Evolutionary conservation across 1,284 basidiomycete species (phyloP).

Genomic region (Ustilago nuda): DNA sequence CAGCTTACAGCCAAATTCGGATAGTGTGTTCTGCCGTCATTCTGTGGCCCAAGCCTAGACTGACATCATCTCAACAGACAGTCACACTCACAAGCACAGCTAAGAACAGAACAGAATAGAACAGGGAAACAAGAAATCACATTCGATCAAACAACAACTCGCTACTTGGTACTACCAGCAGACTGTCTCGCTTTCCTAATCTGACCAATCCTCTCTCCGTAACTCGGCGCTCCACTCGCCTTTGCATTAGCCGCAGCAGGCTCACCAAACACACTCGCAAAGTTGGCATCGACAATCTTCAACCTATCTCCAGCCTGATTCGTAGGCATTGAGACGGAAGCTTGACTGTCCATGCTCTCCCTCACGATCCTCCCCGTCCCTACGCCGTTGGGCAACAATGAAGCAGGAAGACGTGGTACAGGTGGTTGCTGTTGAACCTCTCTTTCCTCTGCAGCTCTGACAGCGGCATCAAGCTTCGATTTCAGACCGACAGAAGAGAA

Average conservation of each 20-base stretch:
- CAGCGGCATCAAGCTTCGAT: slow-evolving; percentile 40
- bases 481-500: slow-evolving; percentile 39
- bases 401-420: slow-evolving; percentile 28
- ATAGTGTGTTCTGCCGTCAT: neutral
- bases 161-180: slow-evolving; percentile 10
- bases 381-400: slow-evolving; percentile 27
- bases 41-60: neutral
- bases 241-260: slow-evolving; percentile 3
- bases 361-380: slow-evolving; percentile 18
- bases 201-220: slow-evolving; percentile 38
- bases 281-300: slow-evolving; percentile 8
- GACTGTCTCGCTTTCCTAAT: slow-evolving; percentile 41
- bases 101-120: neutral
- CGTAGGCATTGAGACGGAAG: slow-evolving; percentile 12
- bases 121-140: neutral
- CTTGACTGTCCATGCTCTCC: slow-evolving; percentile 34
- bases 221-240: slow-evolving; percentile 19
- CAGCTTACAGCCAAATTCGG: neutral
- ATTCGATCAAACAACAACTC: neutral
- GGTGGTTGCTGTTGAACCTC: slow-evolving; percentile 16
- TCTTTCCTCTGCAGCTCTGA: slow-evolving; percentile 28
- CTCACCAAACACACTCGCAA: slow-evolving; percentile 22
- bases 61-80: neutral
- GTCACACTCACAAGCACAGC: neutral
- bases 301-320: slow-evolving; percentile 7